Conservation (phyloP, 306 rosid genomes). For the Alnus rubra region DNA sequence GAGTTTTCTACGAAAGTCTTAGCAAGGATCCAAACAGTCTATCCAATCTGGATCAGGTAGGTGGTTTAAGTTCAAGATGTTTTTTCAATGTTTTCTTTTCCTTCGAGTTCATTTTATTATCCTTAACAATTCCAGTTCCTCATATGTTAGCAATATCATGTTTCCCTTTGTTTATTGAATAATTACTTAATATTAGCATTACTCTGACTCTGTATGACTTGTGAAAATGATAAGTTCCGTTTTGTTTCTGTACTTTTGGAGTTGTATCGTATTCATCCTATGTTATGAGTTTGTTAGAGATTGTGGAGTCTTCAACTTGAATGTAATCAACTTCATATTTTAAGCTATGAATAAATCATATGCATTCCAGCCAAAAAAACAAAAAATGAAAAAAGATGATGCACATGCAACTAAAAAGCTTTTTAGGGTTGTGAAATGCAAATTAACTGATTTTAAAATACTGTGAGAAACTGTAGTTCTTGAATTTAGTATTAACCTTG, state of each 20-base stretch:
- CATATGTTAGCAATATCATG: background rate
- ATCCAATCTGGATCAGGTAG: conserved; percentile 93
- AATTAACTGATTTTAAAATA: too few relatives aligned
- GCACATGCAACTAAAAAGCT: background rate
- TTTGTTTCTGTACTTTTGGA: background rate
- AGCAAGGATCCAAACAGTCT: conserved; percentile 99
- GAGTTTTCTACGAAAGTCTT: conserved; percentile 96
- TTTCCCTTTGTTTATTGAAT: background rate
- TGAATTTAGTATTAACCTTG: background rate
- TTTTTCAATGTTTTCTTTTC: background rate
- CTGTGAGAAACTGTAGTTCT: background rate
- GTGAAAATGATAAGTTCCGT: background rate
- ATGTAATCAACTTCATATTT: background rate
- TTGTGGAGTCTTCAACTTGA: background rate
- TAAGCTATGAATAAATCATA: background rate
- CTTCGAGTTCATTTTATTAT: background rate
- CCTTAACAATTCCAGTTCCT: background rate
- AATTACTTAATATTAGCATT: background rate
- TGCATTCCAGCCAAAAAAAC: background rate
- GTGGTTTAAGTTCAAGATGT: conserved; percentile 26
- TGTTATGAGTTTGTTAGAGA: background rate
- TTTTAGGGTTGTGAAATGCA: background rate
- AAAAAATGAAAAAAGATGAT: background rate
- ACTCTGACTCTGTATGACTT: background rate
- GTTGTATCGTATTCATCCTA: background rate